These are phyloP conservation scores for Debaryomycetaceae sp. DNA, from an alignment of 1,139 yeast genomes.

Conservation along the genomic window DNA sequence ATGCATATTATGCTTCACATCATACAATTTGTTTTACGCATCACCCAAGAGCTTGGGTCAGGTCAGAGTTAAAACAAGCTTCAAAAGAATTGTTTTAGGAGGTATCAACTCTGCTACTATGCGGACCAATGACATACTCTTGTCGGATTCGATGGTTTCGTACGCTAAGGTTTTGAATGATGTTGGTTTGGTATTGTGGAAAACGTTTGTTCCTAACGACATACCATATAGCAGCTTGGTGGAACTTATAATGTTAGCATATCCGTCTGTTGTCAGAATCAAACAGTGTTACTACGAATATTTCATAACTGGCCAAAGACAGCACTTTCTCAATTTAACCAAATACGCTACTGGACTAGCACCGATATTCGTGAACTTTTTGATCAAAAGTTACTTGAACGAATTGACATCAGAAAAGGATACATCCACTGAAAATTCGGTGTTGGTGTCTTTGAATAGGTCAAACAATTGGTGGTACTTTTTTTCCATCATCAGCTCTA, in stretches of 20 bases:
- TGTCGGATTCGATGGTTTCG: conserved; percentile 80
- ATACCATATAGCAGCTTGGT: conserved; percentile 28
- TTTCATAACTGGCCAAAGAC: conserved; percentile 41
- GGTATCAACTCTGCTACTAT: conserved; percentile 50
- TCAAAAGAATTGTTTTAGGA: conserved; percentile 54
- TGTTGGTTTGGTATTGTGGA: conserved; percentile 46
- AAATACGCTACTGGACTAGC: conserved; percentile 69
- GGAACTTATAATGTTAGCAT: conserved; percentile 49
- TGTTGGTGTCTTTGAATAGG: conserved; percentile 15
- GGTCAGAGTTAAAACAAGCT: conserved; percentile 43
- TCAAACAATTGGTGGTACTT: conserved; percentile 47
- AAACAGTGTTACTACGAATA: conserved; percentile 80
- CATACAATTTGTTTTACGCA: conserved; percentile 17
- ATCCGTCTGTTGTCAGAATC: conserved; percentile 72
- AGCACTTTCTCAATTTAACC: conserved; percentile 64
- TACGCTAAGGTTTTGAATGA: conserved; percentile 76
- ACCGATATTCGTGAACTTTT: conserved; percentile 54
- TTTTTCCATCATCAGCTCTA: conserved; percentile 58
- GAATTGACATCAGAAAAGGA: conserved; percentile 11
- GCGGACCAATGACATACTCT: conserved; percentile 74
- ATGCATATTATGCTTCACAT: conserved; percentile 14
- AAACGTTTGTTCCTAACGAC: conserved; percentile 24
- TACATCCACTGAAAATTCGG: neutral
- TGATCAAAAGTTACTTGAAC: conserved; percentile 25
- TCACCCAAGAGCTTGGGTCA: conserved; percentile 29